These are phyloP conservation scores for Cyclotella choctawhatcheeana DNA, from an alignment of 108 stramenopile genomes.

Conservation along the genomic window DNA sequence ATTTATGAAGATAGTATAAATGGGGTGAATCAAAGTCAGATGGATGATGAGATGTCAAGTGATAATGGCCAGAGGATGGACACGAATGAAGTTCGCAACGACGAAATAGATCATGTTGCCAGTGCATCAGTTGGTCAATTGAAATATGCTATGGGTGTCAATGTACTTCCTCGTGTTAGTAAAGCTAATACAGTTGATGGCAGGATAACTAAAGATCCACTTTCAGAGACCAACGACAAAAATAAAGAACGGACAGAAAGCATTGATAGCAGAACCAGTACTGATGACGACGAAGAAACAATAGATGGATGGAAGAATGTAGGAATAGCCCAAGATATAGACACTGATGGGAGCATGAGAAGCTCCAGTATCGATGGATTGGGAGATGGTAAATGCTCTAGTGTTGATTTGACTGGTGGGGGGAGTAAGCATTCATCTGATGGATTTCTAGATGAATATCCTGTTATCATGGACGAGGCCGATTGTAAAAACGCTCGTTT, in stretches of 20 bases:
- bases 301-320: background rate
- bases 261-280: background rate
- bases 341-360: background rate
- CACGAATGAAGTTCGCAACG: background rate
- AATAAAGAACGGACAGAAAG: background rate
- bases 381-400: background rate
- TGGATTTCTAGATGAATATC: conserved; percentile 14
- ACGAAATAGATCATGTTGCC: background rate
- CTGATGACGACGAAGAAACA: background rate
- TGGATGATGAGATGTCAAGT: background rate
- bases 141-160: too few species aligned
- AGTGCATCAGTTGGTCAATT: background rate
- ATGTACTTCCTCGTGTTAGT: background rate
- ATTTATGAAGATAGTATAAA: background rate
- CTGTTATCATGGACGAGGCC: background rate
- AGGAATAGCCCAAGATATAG: background rate
- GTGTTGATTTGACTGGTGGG: background rate
- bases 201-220: too few species aligned
- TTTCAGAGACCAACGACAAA: too few species aligned
- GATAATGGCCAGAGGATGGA: too few species aligned
- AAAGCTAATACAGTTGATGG: too few species aligned
- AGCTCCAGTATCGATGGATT: background rate
- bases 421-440: background rate
- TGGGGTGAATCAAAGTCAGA: background rate
- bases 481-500: background rate